Percentiles rank a stretch among this genome's conserved stretches.
Conservation (phyloP, 495 filamentous ascomycete genomes). For the Umbilicaria muhlenbergii region DNA sequence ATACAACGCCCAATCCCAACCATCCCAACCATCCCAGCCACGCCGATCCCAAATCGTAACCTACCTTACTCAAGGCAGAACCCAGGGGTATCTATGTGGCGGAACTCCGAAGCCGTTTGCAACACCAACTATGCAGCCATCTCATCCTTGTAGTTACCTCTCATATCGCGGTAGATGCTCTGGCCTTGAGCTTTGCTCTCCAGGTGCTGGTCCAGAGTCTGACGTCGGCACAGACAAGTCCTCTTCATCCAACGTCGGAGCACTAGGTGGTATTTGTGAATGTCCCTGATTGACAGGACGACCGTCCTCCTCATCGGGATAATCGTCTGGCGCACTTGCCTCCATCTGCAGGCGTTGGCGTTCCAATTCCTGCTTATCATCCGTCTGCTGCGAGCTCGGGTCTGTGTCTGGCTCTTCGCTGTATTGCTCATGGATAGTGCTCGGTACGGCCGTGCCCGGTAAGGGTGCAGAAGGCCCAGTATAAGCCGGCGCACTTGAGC, state of each 20-base stretch:
- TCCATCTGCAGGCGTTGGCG: constrained; percentile 55
- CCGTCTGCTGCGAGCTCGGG: constrained; percentile 6
- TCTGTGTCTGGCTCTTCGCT: neutral
- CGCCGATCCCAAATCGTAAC: too few relatives aligned
- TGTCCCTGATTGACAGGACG: constrained; percentile 1
- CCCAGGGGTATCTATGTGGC: too few relatives aligned
- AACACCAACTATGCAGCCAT: too few relatives aligned
- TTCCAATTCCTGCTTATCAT: constrained; percentile 75
- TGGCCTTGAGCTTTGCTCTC: constrained; percentile 10
- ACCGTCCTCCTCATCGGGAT: constrained; percentile 30
- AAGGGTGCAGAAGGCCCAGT: constrained; percentile 25
- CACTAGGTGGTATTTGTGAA: constrained; percentile 32
- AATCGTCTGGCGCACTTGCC: constrained; percentile 48
- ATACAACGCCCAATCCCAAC: too few relatives aligned
- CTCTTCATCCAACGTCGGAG: constrained; percentile 50
- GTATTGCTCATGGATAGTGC: neutral
- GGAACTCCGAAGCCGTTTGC: too few relatives aligned
- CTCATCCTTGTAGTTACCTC: neutral
- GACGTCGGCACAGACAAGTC: constrained; percentile 33
- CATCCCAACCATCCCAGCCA: too few relatives aligned
- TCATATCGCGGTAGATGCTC: constrained; percentile 34
- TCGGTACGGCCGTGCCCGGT: constrained; percentile 22
- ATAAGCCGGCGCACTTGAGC: constrained; percentile 16
- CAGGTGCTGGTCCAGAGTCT: constrained; percentile 20
- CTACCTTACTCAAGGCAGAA: too few relatives aligned